These are phyloP conservation scores for Lablab purpureus DNA, from an alignment of 306 rosid species.

Conservation along the genomic window DNA sequence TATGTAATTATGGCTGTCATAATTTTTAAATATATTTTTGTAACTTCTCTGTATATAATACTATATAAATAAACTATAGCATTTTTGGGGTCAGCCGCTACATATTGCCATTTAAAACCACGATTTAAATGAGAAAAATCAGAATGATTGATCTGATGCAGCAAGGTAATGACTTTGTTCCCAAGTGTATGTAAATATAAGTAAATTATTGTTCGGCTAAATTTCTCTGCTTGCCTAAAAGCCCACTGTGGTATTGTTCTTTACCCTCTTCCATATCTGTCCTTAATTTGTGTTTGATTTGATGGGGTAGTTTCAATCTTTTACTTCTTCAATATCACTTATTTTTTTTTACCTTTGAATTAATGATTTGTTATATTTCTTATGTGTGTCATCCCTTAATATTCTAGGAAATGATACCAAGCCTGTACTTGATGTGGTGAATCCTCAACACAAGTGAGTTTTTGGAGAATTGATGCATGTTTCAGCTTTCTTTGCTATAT, in stretches of 20 bases:
- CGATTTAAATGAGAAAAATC: neutral
- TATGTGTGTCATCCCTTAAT: constrained; percentile 28
- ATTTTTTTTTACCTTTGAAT: constrained; percentile 32
- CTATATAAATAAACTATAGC: too few species aligned
- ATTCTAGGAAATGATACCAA: constrained; percentile 69
- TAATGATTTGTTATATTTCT: constrained; percentile 33
- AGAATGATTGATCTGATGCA: constrained; percentile 10
- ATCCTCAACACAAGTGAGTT: constrained; percentile 94
- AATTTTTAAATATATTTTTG: too few species aligned
- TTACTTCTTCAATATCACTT: neutral
- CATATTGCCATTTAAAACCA: too few species aligned
- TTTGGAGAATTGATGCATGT: constrained; percentile 12
- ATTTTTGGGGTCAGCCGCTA: too few species aligned
- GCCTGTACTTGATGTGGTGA: constrained; percentile 75
- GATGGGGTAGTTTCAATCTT: constrained; percentile 4
- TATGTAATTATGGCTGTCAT: too few species aligned
- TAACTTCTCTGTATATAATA: too few species aligned
- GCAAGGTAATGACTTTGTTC: constrained; percentile 7
- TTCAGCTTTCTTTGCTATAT: constrained; percentile 3
- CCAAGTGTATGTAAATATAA: constrained; percentile 22
- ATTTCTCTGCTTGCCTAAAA: constrained; percentile 23
- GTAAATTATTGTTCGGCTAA: neutral
- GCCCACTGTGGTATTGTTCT: neutral
- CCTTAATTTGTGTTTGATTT: constrained; percentile 29
- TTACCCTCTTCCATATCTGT: constrained; percentile 8